Evolutionary conservation across 257 asterid genomes (phyloP).

Genomic region (Primulina tabacum): DNA sequence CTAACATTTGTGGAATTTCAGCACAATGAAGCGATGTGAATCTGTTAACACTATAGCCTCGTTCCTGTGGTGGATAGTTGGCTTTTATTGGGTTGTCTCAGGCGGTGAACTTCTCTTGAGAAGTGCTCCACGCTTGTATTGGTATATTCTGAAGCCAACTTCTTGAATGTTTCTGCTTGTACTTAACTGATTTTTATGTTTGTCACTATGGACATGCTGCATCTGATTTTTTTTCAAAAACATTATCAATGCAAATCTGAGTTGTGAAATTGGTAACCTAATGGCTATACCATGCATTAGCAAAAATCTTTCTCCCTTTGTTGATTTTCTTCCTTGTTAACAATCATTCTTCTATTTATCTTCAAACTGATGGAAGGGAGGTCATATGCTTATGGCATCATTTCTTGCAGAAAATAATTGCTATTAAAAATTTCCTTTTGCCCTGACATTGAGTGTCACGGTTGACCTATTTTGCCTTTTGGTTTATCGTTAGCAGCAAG

Average conservation of each 20-base stretch:
- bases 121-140: conserved; percentile 78
- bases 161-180: conserved; percentile 10
- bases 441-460: not conserved
- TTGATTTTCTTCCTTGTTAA: not conserved
- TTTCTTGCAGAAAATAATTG: not conserved
- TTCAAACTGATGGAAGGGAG: conserved; percentile 11
- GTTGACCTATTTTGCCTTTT: not conserved
- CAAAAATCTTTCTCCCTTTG: too few species aligned
- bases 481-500: not conserved
- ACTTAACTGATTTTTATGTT: not conserved
- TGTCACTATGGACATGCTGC: not conserved
- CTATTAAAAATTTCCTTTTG: not conserved
- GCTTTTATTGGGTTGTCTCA: conserved; percentile 91
- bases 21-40: conserved; percentile 75
- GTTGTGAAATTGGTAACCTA: too few species aligned
- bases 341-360: not conserved
- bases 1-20: conserved; percentile 32
- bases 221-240: not conserved
- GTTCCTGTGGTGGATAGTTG: conserved; percentile 90
- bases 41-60: conserved; percentile 85
- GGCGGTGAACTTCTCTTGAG: conserved; percentile 71
- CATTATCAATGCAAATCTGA: not conserved
- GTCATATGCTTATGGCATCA: not conserved
- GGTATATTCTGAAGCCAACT: conserved; percentile 45
- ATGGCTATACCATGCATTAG: not conserved